phyloP scores from a whole-genome alignment of 495 filamentous ascomycete species.

The Penicillium paradoxum region DNA sequence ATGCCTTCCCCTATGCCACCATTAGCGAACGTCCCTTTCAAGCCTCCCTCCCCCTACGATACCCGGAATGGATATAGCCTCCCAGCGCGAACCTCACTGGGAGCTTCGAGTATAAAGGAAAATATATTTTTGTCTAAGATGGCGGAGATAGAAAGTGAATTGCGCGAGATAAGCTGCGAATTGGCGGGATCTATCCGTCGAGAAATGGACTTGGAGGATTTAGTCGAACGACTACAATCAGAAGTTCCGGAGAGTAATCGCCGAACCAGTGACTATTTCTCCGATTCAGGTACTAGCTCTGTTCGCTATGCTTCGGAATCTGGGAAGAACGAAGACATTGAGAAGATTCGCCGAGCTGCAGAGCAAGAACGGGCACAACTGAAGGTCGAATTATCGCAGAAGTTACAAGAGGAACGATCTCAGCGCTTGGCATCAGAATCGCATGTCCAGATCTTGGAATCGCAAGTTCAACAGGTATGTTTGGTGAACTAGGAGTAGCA shows the following conservation, averaged over 20 bases:
- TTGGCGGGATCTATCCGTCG: conserved; percentile 85
- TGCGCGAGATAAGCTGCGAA: conserved; percentile 88
- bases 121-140: conserved; percentile 49
- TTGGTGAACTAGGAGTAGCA: neutral
- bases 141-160: conserved; percentile 82
- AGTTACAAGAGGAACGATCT: conserved; percentile 77
- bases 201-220: conserved; percentile 94
- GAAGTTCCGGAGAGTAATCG: conserved; percentile 60
- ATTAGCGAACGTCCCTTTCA: conserved; percentile 39
- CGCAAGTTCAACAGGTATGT: conserved; percentile 58
- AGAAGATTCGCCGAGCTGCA: conserved; percentile 71
- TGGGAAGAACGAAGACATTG: conserved; percentile 73
- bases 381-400: conserved; percentile 74
- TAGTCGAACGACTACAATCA: conserved; percentile 78
- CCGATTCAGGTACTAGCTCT: conserved; percentile 87
- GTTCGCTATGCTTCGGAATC: conserved; percentile 61
- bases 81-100: conserved; percentile 33
- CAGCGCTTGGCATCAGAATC: conserved; percentile 69
- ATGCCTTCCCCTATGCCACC: conserved; percentile 54
- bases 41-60: conserved; percentile 39
- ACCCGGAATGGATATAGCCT: conserved; percentile 37
- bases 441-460: conserved; percentile 76
- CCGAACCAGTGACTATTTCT: conserved; percentile 96
- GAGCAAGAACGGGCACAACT: conserved; percentile 91
- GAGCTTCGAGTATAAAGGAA: conserved; percentile 38